Evolutionary conservation across 2,329 filamentous ascomycete species (phyloP).

Genomic region (Xylaria sp.): DNA sequence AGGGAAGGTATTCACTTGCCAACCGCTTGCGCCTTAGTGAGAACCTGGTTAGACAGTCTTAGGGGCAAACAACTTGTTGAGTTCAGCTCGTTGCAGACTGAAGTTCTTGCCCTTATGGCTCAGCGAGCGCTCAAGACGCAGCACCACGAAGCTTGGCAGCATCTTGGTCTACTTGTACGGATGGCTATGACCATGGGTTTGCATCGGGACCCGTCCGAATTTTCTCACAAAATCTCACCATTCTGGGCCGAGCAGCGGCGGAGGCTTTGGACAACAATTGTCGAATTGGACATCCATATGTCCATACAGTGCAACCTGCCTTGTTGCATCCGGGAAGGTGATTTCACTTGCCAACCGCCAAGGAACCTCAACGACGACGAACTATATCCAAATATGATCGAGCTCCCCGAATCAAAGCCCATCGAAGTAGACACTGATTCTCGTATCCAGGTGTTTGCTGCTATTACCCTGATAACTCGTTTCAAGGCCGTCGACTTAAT

Average conservation of each 20-base stretch:
- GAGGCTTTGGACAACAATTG: conserved; percentile 66
- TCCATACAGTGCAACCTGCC: conserved; percentile 65
- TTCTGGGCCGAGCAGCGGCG: conserved; percentile 65
- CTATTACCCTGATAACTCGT: conserved; percentile 61
- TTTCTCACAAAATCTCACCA: conserved; percentile 59
- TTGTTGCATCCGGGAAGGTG: conserved; percentile 62
- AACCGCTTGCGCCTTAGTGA: conserved; percentile 65
- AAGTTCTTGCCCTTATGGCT: conserved; percentile 63
- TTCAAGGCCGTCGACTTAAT: conserved; percentile 63
- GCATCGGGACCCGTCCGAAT: conserved; percentile 67
- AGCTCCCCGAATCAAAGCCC: conserved; percentile 61
- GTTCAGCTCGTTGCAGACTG: conserved; percentile 61
- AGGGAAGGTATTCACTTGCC: conserved; percentile 68
- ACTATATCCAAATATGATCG: conserved; percentile 59
- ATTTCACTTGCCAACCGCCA: conserved; percentile 65
- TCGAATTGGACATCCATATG: conserved; percentile 67
- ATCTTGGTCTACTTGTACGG: conserved; percentile 65
- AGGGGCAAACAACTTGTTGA: conserved; percentile 65
- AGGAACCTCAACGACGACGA: conserved; percentile 65
- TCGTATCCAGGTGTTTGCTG: conserved; percentile 65
- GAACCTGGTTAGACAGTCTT: conserved; percentile 64
- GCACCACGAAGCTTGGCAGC: conserved; percentile 64
- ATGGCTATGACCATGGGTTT: conserved; percentile 70
- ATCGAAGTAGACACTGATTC: conserved; percentile 64
- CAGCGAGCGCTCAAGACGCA: conserved; percentile 61